These are phyloP conservation scores for Cyamopsis tetragonoloba DNA, from an alignment of 306 rosid genomes.

Conservation along the genomic window DNA sequence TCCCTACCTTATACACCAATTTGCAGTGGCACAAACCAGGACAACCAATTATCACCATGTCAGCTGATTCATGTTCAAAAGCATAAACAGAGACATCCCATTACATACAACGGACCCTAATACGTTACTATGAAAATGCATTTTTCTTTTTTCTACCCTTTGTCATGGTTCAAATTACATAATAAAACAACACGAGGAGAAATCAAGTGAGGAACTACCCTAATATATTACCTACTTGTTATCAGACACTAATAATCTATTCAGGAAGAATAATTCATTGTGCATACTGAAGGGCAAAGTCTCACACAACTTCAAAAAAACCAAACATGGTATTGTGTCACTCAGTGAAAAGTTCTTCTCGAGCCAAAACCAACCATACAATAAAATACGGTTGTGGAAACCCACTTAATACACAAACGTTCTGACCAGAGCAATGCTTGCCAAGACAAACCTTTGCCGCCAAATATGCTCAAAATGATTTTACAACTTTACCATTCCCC, in stretches of 20 bases:
- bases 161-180: constrained; percentile 53
- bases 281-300: constrained; percentile 55
- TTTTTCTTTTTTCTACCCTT: constrained; percentile 15
- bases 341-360: constrained; percentile 44
- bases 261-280: constrained; percentile 63
- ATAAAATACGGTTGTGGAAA: constrained; percentile 39
- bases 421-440: constrained; percentile 46
- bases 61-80: constrained; percentile 34
- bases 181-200: constrained; percentile 45
- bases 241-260: constrained; percentile 60
- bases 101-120: constrained; percentile 36
- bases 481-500: constrained; percentile 32
- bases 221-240: constrained; percentile 60
- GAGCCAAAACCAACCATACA: constrained; percentile 55
- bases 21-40: constrained; percentile 20
- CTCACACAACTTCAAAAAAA: constrained; percentile 67
- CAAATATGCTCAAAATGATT: constrained; percentile 35
- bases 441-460: constrained; percentile 44
- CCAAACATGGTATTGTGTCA: constrained; percentile 50
- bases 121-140: constrained; percentile 60
- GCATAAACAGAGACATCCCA: constrained; percentile 31
- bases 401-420: constrained; percentile 36
- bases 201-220: constrained; percentile 54
- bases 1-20: constrained; percentile 29
- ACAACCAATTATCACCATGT: constrained; percentile 31